Evolutionary conservation across 306 rosid genomes (phyloP), one percentile per base, ranked within the genome.

Genomic region (Corylus avellana): DNA sequence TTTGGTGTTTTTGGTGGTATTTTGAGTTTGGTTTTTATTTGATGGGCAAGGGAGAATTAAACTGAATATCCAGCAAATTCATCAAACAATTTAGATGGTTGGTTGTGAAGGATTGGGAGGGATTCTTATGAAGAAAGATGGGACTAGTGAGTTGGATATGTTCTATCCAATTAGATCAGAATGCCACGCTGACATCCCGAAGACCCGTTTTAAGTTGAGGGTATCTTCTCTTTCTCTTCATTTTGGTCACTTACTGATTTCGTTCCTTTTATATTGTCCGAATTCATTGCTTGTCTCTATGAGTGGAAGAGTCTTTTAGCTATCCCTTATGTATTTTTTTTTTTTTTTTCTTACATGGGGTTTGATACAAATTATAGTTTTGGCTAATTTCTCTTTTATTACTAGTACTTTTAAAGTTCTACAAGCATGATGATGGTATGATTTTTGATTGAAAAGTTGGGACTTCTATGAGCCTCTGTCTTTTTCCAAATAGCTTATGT

Each of bases 141-240:
- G 84, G 14, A 68, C 89, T 13, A 82, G 81, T 73, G 91, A 88
- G 59, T 73, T 88, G 68, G 89, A 85, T 64, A 77, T 74, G 71
- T 83, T 80, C 76, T 88, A 88, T 83, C 91, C 91, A 47, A 14
- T 85, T 74, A 83, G 83, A 83, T 6, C 70, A 59, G 91, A 88
- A 76, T 88, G 87, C 86, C 87, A 46, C 62, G 81, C 79, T 5
- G 85, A 84, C 76, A 84, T 83, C 72, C 94, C 93, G 14, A 62
- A 84, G 79, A 86, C 94, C 79, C 93, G 86, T 64, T 94, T 94
- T 82, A 94, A 90, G 85, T 92, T 93, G 73, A 92, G 94, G 92
- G 98, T 90, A 67, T n/a, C 83, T 76, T 64, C 79, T 69, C 39
- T 78, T 69, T 32, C 68, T 25, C 13, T 53, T 71, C 49, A 17